phyloP scores from a whole-genome alignment of 2,329 filamentous ascomycete genomes.

The Monilinia polystroma region DNA sequence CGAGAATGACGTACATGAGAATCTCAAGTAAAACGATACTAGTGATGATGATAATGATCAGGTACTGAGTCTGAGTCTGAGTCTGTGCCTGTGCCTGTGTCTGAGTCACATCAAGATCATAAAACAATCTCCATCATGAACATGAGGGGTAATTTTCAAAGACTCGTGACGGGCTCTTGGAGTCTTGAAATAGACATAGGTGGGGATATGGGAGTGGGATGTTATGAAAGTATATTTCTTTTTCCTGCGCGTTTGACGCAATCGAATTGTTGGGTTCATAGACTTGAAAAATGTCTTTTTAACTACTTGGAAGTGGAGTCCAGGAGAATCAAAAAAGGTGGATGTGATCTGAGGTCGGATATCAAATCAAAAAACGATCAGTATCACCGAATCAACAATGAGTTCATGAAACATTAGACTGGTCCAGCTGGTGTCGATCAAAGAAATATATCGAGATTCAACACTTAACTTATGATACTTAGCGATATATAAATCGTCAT shows the following conservation, averaged over 20 bases:
- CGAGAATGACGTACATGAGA: slow-evolving; percentile 7
- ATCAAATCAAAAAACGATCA: background rate
- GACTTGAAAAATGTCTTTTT: slow-evolving; percentile 7
- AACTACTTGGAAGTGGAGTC: slow-evolving; percentile 15
- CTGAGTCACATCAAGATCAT: background rate
- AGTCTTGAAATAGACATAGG: background rate
- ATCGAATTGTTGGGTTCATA: slow-evolving; percentile 6
- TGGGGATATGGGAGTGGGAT: slow-evolving; percentile 8
- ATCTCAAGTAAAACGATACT: slow-evolving; percentile 1
- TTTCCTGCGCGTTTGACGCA: slow-evolving; percentile 20
- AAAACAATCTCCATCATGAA: background rate
- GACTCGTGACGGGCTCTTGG: background rate
- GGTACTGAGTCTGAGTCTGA: slow-evolving; percentile 2
- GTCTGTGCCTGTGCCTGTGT: too few species aligned
- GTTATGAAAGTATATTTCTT: background rate
- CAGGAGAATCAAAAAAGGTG: background rate
- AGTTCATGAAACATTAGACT: background rate
- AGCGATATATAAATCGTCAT: background rate
- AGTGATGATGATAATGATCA: slow-evolving; percentile 6
- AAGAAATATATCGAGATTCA: background rate
- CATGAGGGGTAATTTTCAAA: slow-evolving; percentile 15
- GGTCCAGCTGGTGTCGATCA: slow-evolving; percentile 10
- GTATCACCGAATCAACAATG: slow-evolving; percentile 2
- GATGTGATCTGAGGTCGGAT: slow-evolving; percentile 6
- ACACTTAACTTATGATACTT: background rate